These are phyloP conservation scores for Populus davidiana DNA, from an alignment of 345 rosid genomes.

Conservation along the genomic window DNA sequence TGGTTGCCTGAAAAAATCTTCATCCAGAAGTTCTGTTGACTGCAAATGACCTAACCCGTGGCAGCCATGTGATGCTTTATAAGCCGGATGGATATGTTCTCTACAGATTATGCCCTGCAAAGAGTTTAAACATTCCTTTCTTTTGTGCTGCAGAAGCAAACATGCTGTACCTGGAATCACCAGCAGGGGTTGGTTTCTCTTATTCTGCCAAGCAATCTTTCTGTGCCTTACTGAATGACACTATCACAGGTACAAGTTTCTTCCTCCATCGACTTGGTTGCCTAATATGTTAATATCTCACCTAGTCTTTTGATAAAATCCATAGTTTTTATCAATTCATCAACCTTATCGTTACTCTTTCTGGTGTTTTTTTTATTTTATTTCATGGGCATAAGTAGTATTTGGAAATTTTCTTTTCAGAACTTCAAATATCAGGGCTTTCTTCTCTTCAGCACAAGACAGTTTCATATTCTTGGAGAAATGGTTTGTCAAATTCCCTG, in stretches of 20 bases:
- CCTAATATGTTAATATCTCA: not conserved
- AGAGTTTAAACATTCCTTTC: not conserved
- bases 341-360: not conserved
- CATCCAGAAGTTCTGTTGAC: too few relatives aligned
- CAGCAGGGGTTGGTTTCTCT: conserved; percentile 8
- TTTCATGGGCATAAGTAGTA: not conserved
- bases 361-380: not conserved
- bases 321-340: not conserved
- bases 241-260: not conserved
- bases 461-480: conserved; percentile 13
- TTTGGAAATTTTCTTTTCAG: not conserved
- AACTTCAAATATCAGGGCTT: not conserved
- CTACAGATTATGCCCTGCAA: not conserved
- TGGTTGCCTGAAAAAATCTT: not conserved
- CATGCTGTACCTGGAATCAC: conserved; percentile 7
- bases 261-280: not conserved
- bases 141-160: not conserved
- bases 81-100: too few relatives aligned
- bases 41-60: not conserved
- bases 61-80: not conserved
- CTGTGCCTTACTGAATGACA: not conserved
- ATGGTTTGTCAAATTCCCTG: conserved; percentile 20
- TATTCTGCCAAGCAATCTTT: not conserved
- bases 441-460: conserved; percentile 18
- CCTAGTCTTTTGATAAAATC: not conserved